Evolutionary conservation across 2,329 filamentous ascomycete species (phyloP), one percentile per base, ranked within the genome.

Genomic region (Ascochyta rabiei): DNA sequence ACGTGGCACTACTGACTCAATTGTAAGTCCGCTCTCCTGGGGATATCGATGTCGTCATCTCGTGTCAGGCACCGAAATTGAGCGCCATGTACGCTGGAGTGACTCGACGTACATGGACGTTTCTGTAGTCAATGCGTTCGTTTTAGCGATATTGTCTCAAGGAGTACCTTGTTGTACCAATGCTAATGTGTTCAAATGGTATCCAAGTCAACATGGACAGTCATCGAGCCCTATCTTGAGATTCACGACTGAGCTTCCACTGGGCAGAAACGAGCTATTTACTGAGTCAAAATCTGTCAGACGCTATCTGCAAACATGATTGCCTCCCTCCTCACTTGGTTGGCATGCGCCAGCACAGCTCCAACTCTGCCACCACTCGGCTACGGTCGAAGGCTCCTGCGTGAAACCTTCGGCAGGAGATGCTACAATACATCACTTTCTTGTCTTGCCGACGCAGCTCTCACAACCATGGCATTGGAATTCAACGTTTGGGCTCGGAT

Each of bases 401-500:
- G 53, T 26, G 61, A 64, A 33, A 45, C 44, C 18, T 61, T 69
- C 16, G 58, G 56, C 26, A 67, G 63, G 40, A 57, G 61, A 13
- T 43, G 30, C 9, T 41, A 49, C 26, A 68, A 65, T 43, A 18
- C 9, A 23, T 30, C 56, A 8, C 18, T 41, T 7, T 59, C 56
- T 15, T 68, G 62, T 42, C 46, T 63, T 6, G 30, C 43, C 2
- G 57, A 59, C 15, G 57, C 48, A 28, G 59, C 64, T 15, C 59
- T 53, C 6, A 44, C 45, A 10, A 62, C 53, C 4, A 54, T 37
- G 19, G 77, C 77, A 2, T 76, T 77, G 4, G 77, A 75, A 50
- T 34, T 57, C 12, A 80, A 80, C 48, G 66, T 77, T 19, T 80
- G 78, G 77, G 64, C 72, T 2, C 68, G 68, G 6, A 77, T 82